These are phyloP conservation scores for Quillaja saponaria DNA, from an alignment of 306 rosid species.

Conservation along the genomic window DNA sequence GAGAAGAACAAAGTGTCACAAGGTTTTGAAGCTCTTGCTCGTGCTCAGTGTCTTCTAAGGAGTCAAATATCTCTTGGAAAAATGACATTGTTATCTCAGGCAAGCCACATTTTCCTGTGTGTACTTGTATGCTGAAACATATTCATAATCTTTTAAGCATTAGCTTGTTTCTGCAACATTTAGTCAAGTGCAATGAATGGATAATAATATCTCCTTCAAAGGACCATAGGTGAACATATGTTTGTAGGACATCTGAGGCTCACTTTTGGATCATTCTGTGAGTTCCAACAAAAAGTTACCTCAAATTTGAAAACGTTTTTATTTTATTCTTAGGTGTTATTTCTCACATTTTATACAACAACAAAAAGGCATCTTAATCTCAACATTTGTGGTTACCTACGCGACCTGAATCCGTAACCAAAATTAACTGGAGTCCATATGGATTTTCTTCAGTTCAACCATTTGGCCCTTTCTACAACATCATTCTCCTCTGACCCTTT, in stretches of 20 bases:
- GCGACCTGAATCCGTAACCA: too few species aligned
- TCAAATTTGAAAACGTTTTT: constrained; percentile 10
- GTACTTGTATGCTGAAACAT: background rate
- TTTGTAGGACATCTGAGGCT: constrained; percentile 15
- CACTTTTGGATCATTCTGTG: constrained; percentile 21
- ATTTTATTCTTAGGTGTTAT: constrained; percentile 2
- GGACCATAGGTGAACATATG: constrained; percentile 7
- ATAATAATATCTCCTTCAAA: background rate
- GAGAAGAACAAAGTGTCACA: constrained; percentile 91
- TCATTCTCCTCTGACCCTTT: too few species aligned
- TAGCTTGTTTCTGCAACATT: constrained; percentile 14
- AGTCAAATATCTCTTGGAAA: constrained; percentile 78
- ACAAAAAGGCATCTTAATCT: too few species aligned
- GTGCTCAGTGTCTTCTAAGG: constrained; percentile 85
- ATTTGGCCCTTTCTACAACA: too few species aligned
- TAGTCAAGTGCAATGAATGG: constrained; percentile 1
- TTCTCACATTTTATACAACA: constrained; percentile 6
- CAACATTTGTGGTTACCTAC: too few species aligned
- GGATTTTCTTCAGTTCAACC: too few species aligned
- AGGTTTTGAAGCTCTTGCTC: constrained; percentile 99
- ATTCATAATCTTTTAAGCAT: constrained; percentile 5
- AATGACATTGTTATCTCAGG: constrained; percentile 75
- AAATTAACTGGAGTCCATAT: too few species aligned
- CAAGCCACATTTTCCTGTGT: constrained; percentile 25
- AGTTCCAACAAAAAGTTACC: constrained; percentile 4